Evolutionary conservation across 768 basidiomycete species (phyloP).

Genomic region (Macrolepiota dolichaula): DNA sequence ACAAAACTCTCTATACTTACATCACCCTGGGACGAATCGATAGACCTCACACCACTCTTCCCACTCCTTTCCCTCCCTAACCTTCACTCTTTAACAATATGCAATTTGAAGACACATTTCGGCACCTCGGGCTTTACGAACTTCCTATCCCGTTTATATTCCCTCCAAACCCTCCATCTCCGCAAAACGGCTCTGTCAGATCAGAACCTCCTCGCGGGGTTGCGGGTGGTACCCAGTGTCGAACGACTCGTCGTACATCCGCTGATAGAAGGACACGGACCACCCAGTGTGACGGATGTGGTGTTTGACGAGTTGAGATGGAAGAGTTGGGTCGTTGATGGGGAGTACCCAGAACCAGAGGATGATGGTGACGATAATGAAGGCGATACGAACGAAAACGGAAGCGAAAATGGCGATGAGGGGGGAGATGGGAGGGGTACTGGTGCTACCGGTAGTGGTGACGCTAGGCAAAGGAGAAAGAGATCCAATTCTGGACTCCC

Average conservation of each 20-base stretch:
- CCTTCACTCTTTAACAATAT: slow-evolving; percentile 34
- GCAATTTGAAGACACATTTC: slow-evolving; percentile 33
- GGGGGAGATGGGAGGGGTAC: neutral
- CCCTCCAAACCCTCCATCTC: slow-evolving; percentile 32
- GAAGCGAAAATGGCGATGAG: neutral
- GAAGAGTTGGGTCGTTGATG: slow-evolving; percentile 17
- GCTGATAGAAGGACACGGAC: slow-evolving; percentile 10
- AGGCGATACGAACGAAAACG: neutral
- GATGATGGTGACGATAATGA: neutral
- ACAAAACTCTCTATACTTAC: slow-evolving; percentile 34
- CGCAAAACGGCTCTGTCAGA: slow-evolving; percentile 34
- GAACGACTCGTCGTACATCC: slow-evolving; percentile 32
- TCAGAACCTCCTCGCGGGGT: slow-evolving; percentile 28
- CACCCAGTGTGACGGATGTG: slow-evolving; percentile 29
- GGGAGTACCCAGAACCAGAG: slow-evolving; percentile 12
- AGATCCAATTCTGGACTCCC: slow-evolving; percentile 20
- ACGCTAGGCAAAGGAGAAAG: slow-evolving; percentile 1
- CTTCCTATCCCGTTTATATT: slow-evolving; percentile 30
- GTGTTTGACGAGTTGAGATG: slow-evolving; percentile 34
- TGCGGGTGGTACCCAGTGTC: slow-evolving; percentile 29
- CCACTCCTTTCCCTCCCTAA: slow-evolving; percentile 30
- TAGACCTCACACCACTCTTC: slow-evolving; percentile 34
- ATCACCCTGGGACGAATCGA: slow-evolving; percentile 29
- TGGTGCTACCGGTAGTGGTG: too few species aligned
- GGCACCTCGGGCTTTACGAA: slow-evolving; percentile 24